A percentile compares a stretch with the other conserved stretches of the same genome.
Evolutionary conservation across 177 flowering plant species (phyloP).

Genomic region (Vitis hybrid): DNA sequence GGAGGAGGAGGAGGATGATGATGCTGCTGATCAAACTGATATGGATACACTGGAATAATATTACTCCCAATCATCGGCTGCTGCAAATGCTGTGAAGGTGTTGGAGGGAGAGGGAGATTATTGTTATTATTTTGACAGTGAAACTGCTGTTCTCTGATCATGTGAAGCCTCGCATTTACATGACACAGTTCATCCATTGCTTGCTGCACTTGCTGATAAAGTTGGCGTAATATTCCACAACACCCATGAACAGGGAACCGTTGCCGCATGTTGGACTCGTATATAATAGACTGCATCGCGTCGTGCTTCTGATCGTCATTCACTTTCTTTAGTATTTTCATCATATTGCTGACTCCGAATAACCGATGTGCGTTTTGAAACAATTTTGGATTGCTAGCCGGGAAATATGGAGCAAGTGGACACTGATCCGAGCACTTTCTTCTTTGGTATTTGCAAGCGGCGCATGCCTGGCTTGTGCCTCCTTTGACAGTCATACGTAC

Average conservation of each 20-base stretch:
- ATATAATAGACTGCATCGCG: constrained; percentile 53
- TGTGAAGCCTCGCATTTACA: constrained; percentile 8
- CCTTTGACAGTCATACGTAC: constrained; percentile 35
- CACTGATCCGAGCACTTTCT: constrained; percentile 51
- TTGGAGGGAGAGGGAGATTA: no score
- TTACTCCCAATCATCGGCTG: no score
- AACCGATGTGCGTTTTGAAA: constrained; percentile 59
- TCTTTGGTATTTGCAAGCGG: constrained; percentile 72
- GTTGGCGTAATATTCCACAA: constrained; percentile 18
- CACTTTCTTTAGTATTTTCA: constrained; percentile 35
- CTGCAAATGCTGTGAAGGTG: no score
- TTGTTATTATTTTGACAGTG: neutral
- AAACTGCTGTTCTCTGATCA: neutral
- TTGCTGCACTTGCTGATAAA: constrained; percentile 4
- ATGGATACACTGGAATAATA: no score
- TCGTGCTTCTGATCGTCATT: constrained; percentile 25
- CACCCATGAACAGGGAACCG: constrained; percentile 56
- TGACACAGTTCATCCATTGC: constrained; percentile 13
- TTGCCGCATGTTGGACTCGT: constrained; percentile 43
- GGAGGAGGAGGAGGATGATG: no score
- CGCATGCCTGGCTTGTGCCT: constrained; percentile 67
- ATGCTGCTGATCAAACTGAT: no score
- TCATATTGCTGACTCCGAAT: constrained; percentile 56
- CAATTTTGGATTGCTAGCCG: constrained; percentile 43
- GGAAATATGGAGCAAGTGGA: constrained; percentile 61